These are phyloP conservation scores for Rhodocollybia butyracea DNA, from an alignment of 768 basidiomycete genomes.

Conservation along the genomic window DNA sequence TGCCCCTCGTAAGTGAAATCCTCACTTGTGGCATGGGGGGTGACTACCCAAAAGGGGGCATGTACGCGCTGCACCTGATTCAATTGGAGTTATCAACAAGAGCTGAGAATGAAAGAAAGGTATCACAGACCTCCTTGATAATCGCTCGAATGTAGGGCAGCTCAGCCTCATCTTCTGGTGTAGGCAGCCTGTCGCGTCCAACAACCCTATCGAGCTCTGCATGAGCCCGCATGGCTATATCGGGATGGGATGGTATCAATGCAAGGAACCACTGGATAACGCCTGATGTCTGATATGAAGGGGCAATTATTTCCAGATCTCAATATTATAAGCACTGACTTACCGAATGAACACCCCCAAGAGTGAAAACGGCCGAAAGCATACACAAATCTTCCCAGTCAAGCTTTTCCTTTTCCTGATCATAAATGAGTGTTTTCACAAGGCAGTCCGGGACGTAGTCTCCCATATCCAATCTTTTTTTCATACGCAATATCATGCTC, in stretches of 20 bases:
- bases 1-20: constrained; percentile 30
- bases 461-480: constrained; percentile 24
- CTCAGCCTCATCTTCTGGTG: constrained; percentile 17
- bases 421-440: constrained; percentile 27
- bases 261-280: constrained; percentile 33
- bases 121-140: constrained; percentile 18
- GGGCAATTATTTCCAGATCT: neutral
- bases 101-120: neutral
- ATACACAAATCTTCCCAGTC: constrained; percentile 31
- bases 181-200: constrained; percentile 25
- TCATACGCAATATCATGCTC: constrained; percentile 25
- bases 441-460: constrained; percentile 32
- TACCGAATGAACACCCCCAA: constrained; percentile 33
- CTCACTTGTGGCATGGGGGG: constrained; percentile 23
- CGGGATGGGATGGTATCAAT: constrained; percentile 26
- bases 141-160: constrained; percentile 28
- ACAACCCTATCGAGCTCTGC: constrained; percentile 33
- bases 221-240: constrained; percentile 26
- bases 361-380: constrained; percentile 28
- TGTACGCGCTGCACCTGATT: constrained; percentile 18
- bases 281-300: constrained; percentile 25
- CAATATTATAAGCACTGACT: constrained; percentile 5
- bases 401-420: constrained; percentile 23
- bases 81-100: neutral
- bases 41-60: constrained; percentile 22